A percentile compares a stretch with the other conserved stretches of the same genome.
phyloP scores from a whole-genome alignment of 331 rosid species.

The Quercus phellos region DNA sequence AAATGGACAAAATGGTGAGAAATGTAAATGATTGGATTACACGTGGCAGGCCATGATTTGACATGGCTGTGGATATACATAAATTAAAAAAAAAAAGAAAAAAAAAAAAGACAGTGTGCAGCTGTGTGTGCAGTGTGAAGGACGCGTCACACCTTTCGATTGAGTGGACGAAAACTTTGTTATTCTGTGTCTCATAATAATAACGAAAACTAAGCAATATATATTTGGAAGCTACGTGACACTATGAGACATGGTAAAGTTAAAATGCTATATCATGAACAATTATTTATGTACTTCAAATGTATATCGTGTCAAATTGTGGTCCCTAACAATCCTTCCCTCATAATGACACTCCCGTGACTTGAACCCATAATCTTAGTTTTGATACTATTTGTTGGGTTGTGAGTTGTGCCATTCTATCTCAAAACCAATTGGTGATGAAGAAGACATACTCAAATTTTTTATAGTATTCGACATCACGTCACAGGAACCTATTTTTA shows the following conservation, averaged over 20 bases:
- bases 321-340: no score
- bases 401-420: rapidly evolving
- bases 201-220: background rate
- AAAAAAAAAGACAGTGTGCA: slow-evolving; percentile 12
- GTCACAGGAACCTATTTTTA: no score
- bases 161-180: slow-evolving; percentile 29
- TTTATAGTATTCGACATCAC: no score
- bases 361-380: rapidly evolving
- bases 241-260: no score
- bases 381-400: no score
- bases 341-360: no score
- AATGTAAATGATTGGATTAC: slow-evolving; percentile 31
- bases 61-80: background rate
- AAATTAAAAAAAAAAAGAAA: background rate
- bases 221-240: no score
- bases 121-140: slow-evolving; percentile 20
- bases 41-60: slow-evolving; percentile 31
- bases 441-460: no score
- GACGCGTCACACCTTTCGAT: slow-evolving; percentile 36
- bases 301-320: background rate
- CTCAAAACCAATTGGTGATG: rapidly evolving
- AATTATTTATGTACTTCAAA: background rate
- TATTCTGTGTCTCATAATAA: background rate
- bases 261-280: background rate
- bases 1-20: slow-evolving; percentile 19